Conservation (phyloP, 208 protist species). For the Acanthamoeba healyi region DNA sequence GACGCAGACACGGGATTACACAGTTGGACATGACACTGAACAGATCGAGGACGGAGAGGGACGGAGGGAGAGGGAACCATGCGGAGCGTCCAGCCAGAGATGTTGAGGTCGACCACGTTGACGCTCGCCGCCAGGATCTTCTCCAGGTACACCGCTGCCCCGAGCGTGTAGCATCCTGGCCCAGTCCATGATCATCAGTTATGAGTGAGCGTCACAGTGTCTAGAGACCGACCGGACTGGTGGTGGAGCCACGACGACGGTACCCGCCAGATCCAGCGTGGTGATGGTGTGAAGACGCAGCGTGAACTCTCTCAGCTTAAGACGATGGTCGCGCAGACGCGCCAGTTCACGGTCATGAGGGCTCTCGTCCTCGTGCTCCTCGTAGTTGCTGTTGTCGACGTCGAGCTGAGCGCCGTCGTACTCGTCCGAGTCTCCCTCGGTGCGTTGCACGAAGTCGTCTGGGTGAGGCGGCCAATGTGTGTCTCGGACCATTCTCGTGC, state of each 20-base stretch:
- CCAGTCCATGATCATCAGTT: too few relatives aligned
- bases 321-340: neutral
- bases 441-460: neutral
- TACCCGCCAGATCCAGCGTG: neutral
- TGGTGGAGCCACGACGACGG: too few relatives aligned
- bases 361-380: neutral
- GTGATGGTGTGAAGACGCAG: neutral
- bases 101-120: slow-evolving; percentile 1
- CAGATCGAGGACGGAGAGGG: neutral
- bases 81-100: neutral
- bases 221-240: too few relatives aligned
- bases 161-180: neutral
- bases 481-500: neutral
- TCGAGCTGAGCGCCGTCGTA: neutral
- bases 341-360: neutral
- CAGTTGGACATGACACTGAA: too few relatives aligned
- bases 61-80: neutral
- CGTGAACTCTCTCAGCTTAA: neutral
- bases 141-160: neutral
- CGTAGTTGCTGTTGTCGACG: neutral
- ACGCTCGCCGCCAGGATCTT: neutral
- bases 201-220: too few relatives aligned
- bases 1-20: too few relatives aligned
- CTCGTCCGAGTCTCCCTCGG: neutral
- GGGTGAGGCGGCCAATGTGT: neutral